Percentiles rank a stretch among this genome's conserved stretches.
Evolutionary conservation across 139 green algal genomes (phyloP).

Genomic region (Haematococcus lacustris): DNA sequence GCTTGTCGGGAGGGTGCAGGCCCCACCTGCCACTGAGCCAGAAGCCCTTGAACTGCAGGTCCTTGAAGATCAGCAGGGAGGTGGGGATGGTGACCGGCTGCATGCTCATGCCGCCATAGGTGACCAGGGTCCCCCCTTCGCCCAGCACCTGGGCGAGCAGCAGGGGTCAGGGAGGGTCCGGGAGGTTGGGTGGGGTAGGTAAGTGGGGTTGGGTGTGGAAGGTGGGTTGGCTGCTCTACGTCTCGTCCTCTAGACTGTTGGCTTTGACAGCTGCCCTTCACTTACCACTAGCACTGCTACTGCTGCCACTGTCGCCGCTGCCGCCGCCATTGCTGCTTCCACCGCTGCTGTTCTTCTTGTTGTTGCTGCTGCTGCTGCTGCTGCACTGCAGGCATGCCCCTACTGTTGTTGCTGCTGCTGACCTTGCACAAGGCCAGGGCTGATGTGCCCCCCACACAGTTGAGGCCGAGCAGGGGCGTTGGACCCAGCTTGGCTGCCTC

Average conservation of each 20-base stretch:
- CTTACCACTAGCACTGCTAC: no score
- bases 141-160: neutral
- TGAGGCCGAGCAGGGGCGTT: neutral
- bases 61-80: slow-evolving; percentile 83
- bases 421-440: slow-evolving; percentile 1
- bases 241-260: no score
- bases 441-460: neutral
- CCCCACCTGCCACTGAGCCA: slow-evolving; percentile 65
- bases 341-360: no score
- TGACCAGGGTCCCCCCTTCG: slow-evolving; percentile 2
- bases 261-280: no score
- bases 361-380: neutral
- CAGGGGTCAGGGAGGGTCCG: no score
- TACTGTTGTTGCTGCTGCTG: neutral
- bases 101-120: slow-evolving; percentile 65
- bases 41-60: slow-evolving; percentile 69
- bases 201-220: no score
- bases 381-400: neutral
- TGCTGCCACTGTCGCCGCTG: no score
- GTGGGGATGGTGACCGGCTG: slow-evolving; percentile 67
- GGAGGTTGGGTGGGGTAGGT: no score
- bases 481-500: neutral
- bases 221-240: no score
- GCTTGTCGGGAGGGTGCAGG: neutral
- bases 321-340: no score